phyloP scores from a whole-genome alignment of 2,329 filamentous ascomycete species.

The Fusarium agapanthi region DNA sequence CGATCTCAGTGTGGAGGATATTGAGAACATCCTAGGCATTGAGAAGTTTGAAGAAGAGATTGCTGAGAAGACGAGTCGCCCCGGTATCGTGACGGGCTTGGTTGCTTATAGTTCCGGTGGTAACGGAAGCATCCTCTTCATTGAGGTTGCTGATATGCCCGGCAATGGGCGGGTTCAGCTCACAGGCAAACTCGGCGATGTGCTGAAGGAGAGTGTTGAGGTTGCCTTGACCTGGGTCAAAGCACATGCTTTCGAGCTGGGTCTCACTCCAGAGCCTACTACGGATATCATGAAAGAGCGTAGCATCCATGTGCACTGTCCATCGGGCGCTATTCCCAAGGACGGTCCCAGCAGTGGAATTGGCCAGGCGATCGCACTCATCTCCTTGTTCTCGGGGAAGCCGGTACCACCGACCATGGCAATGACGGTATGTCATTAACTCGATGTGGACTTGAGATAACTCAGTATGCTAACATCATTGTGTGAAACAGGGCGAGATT shows the following conservation, averaged over 20 bases:
- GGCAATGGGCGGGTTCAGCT: constrained; percentile 91
- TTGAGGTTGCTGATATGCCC: constrained; percentile 97
- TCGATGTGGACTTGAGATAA: constrained; percentile 31
- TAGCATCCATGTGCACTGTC: constrained; percentile 95
- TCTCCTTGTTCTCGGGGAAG: constrained; percentile 87
- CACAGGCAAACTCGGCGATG: constrained; percentile 94
- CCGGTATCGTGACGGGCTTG: constrained; percentile 93
- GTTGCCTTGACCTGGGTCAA: constrained; percentile 98
- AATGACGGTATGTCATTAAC: constrained; percentile 76
- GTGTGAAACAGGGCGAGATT: constrained; percentile 65
- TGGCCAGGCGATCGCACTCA: constrained; percentile 91
- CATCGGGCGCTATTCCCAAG: constrained; percentile 93
- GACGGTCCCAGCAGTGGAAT: constrained; percentile 89
- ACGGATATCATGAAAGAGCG: constrained; percentile 97
- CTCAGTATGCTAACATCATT: constrained; percentile 37
- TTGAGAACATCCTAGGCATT: constrained; percentile 91
- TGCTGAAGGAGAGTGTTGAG: constrained; percentile 96
- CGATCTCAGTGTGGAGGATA: constrained; percentile 76
- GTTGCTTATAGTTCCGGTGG: constrained; percentile 94
- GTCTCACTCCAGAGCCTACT: constrained; percentile 79
- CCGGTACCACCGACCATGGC: constrained; percentile 90
- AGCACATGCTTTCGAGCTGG: constrained; percentile 90
- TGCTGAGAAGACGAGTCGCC: constrained; percentile 82
- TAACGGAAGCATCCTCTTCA: constrained; percentile 96
- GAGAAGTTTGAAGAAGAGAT: constrained; percentile 97